phyloP scores from a whole-genome alignment of 2,329 filamentous ascomycete genomes.

The Fusarium ambrosium region DNA sequence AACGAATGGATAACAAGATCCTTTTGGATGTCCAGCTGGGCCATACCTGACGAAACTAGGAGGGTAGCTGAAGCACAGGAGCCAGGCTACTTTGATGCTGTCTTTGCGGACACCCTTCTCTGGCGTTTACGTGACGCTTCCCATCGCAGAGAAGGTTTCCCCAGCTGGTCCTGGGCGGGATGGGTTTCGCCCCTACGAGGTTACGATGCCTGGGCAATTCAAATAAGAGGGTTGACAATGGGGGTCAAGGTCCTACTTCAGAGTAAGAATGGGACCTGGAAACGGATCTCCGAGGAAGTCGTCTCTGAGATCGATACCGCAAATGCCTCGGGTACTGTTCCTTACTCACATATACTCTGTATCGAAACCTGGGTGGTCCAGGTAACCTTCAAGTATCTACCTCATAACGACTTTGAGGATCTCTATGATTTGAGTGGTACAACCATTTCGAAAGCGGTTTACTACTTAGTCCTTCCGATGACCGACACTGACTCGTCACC shows the following conservation, averaged over 20 bases:
- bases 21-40: background rate
- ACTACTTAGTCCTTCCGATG: background rate
- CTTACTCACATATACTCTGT: background rate
- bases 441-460: background rate
- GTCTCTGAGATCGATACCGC: background rate
- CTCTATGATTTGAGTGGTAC: background rate
- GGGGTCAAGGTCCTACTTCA: background rate
- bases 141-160: background rate
- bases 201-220: background rate
- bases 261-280: background rate
- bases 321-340: background rate
- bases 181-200: background rate
- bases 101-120: background rate
- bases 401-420: background rate
- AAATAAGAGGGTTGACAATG: background rate
- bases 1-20: background rate
- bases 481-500: background rate
- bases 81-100: background rate
- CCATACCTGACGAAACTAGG: too few species aligned
- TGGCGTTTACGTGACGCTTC: background rate
- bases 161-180: background rate
- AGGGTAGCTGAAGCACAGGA: background rate
- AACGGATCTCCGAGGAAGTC: background rate
- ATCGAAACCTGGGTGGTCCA: background rate
- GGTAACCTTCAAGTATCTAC: background rate